A percentile compares a stretch with the other conserved stretches of the same genome.
phyloP scores from a whole-genome alignment of 1,284 basidiomycete genomes.

The Fomitopsis schrenkii region DNA sequence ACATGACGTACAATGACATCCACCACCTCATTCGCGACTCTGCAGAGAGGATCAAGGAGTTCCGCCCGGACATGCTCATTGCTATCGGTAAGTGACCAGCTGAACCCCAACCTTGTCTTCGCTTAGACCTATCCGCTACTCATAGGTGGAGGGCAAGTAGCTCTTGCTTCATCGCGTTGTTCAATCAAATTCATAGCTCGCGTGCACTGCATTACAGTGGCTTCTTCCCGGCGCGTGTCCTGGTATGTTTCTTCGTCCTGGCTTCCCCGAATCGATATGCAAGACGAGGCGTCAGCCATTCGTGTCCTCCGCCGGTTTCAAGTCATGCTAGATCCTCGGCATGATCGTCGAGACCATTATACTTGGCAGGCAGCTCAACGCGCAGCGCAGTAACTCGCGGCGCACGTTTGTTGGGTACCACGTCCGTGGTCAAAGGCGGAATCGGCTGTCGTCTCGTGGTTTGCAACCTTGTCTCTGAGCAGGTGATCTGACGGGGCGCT shows the following conservation, averaged over 20 bases:
- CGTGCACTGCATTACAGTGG: conserved; percentile 48
- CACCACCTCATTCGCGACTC: conserved; percentile 73
- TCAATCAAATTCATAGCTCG: background rate
- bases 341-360: background rate
- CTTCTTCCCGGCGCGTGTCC: conserved; percentile 91
- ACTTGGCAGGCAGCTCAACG: too few species aligned
- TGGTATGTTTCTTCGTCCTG: conserved; percentile 43
- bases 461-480: background rate
- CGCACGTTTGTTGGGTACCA: background rate
- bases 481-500: background rate
- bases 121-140: background rate
- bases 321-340: background rate
- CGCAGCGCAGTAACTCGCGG: too few species aligned
- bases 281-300: background rate
- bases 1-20: conserved; percentile 80
- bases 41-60: conserved; percentile 59
- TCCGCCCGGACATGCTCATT: conserved; percentile 76
- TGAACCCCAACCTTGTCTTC: background rate
- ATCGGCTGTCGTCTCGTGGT: background rate
- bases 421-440: background rate
- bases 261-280: background rate
- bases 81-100: conserved; percentile 63
- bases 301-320: background rate
- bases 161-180: conserved; percentile 15
- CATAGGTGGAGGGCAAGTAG: conserved; percentile 73